Evolutionary conservation across 2,329 filamentous ascomycete genomes (phyloP).

Genomic region (Nemania abortiva): DNA sequence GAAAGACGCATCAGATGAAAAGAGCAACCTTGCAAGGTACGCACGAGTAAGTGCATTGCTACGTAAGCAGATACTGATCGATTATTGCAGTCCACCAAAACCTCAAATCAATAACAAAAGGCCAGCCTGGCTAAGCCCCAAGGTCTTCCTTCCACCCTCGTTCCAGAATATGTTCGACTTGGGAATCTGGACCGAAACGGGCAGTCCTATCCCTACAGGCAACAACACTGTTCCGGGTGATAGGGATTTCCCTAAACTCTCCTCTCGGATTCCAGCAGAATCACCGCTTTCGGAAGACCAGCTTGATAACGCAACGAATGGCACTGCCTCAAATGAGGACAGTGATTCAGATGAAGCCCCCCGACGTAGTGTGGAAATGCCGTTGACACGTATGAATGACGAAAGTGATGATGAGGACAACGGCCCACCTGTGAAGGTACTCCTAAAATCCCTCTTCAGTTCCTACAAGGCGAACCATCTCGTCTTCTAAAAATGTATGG

Average conservation of each 20-base stretch:
- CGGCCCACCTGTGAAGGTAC: conserved; percentile 53
- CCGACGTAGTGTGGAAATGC: conserved; percentile 47
- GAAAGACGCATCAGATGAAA: conserved; percentile 68
- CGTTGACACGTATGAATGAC: conserved; percentile 67
- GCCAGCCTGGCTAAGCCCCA: conserved; percentile 66
- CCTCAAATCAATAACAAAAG: conserved; percentile 62
- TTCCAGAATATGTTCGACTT: conserved; percentile 83
- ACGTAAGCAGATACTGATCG: conserved; percentile 39
- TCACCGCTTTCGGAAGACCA: conserved; percentile 60
- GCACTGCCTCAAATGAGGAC: conserved; percentile 64
- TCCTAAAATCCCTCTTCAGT: not conserved
- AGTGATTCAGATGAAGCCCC: conserved; percentile 65
- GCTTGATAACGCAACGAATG: conserved; percentile 61
- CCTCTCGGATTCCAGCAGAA: conserved; percentile 60
- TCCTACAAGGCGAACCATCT: no score
- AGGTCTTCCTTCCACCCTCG: conserved; percentile 69
- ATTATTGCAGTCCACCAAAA: conserved; percentile 50
- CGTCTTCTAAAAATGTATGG: not conserved
- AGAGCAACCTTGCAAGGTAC: conserved; percentile 50
- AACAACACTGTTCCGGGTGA: conserved; percentile 73
- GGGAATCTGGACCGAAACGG: conserved; percentile 71
- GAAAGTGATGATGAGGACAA: conserved; percentile 68
- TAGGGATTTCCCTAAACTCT: conserved; percentile 67
- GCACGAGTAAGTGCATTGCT: conserved; percentile 28
- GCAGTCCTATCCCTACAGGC: conserved; percentile 75